Evolutionary conservation across 2,329 filamentous ascomycete genomes (phyloP).

Genomic region (Biscogniauxia sp.): DNA sequence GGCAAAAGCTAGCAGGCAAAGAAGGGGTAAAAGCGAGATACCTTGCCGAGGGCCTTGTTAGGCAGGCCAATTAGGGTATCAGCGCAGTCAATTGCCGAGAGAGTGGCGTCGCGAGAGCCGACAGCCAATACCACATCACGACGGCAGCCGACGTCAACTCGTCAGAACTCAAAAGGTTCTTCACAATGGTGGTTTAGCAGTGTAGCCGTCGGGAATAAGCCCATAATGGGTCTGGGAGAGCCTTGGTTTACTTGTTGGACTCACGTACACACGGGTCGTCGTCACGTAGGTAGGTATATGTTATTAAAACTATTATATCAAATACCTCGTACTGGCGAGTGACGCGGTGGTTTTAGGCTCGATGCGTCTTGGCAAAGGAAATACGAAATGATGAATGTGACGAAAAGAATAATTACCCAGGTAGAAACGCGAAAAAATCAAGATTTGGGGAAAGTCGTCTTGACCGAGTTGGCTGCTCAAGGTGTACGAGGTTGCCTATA

Average conservation of each 20-base stretch:
- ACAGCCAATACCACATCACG: neutral
- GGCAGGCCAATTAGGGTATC: neutral
- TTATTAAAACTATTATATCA: neutral
- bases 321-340: neutral
- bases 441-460: neutral
- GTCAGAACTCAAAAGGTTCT: neutral
- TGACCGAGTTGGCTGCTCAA: neutral
- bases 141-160: neutral
- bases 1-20: neutral
- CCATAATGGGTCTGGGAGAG: neutral
- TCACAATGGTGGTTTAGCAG: neutral
- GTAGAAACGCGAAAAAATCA: too few relatives aligned
- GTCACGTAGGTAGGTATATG: neutral
- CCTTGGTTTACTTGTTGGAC: neutral
- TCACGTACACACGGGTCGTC: neutral
- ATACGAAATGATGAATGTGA: neutral
- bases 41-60: neutral
- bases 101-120: slow-evolving; percentile 2
- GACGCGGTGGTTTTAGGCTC: neutral
- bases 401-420: neutral
- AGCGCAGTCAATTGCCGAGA: slow-evolving; percentile 3
- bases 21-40: neutral
- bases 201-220: neutral
- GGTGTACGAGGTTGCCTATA: neutral
- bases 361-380: neutral